Conservation (phyloP, 1,139 yeast genomes). For the Hansenula sp. region DNA sequence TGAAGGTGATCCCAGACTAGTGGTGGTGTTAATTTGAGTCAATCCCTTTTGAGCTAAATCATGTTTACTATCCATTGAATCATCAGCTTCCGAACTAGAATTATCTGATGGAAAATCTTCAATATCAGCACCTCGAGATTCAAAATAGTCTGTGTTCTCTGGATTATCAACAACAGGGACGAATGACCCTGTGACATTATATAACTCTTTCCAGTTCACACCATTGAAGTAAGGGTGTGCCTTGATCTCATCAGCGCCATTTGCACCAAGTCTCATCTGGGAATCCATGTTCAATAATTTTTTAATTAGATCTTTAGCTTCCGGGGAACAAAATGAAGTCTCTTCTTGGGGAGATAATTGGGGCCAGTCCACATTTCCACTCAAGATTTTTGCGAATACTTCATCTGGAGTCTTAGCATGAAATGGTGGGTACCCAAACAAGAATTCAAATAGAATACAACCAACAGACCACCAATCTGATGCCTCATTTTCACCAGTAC, state of each 20-base stretch:
- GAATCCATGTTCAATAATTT: slow-evolving; percentile 64
- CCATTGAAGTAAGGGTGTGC: slow-evolving; percentile 71
- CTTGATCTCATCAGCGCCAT: slow-evolving; percentile 78
- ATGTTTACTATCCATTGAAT: neutral
- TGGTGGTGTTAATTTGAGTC: slow-evolving; percentile 10
- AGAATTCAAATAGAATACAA: slow-evolving; percentile 86
- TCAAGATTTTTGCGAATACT: slow-evolving; percentile 78
- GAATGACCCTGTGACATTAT: slow-evolving; percentile 76
- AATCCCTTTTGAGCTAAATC: neutral
- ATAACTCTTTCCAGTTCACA: slow-evolving; percentile 73
- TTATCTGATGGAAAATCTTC: slow-evolving; percentile 57
- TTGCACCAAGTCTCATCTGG: slow-evolving; percentile 61
- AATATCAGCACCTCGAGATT: slow-evolving; percentile 79
- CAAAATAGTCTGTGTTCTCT: slow-evolving; percentile 89
- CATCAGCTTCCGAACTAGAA: slow-evolving; percentile 30
- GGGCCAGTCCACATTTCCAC: slow-evolving; percentile 84
- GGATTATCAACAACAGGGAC: slow-evolving; percentile 80
- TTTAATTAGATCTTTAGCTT: slow-evolving; percentile 70
- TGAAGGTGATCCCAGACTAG: slow-evolving; percentile 19
- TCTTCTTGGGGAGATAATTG: slow-evolving; percentile 47
- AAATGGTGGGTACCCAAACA: slow-evolving; percentile 95
- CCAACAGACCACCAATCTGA: slow-evolving; percentile 99
- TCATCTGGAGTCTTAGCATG: slow-evolving; percentile 77
- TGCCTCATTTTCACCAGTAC: slow-evolving; percentile 78
- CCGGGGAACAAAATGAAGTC: slow-evolving; percentile 50